A percentile compares a stretch with the other conserved stretches of the same genome.
phyloP scores from a whole-genome alignment of 257 asterid genomes.

The Striga asiatica region DNA sequence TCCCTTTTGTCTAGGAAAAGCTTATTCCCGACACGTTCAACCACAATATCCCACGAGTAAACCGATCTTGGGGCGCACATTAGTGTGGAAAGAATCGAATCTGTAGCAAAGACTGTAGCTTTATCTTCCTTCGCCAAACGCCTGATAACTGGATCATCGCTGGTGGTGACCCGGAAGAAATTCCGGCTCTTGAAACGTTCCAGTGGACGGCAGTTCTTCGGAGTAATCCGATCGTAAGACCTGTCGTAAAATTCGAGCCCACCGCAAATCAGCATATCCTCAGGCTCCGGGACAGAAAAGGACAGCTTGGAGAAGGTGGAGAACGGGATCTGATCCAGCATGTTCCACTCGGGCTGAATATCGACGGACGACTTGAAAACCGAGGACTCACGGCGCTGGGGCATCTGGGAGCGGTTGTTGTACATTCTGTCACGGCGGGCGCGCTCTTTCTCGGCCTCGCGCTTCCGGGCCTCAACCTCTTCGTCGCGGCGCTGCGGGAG shows the following conservation, averaged over 20 bases:
- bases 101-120: conserved; percentile 91
- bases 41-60: conserved; percentile 92
- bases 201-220: conserved; percentile 56
- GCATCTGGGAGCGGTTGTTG: conserved; percentile 58
- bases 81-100: conserved; percentile 62
- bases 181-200: conserved; percentile 85
- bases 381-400: conserved; percentile 69
- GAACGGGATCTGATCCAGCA: conserved; percentile 96
- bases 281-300: conserved; percentile 74
- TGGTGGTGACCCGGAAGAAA: conserved; percentile 90
- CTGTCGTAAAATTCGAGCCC: conserved; percentile 85
- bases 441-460: conserved; percentile 88
- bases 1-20: conserved; percentile 88
- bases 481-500: conserved; percentile 96
- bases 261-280: conserved; percentile 75
- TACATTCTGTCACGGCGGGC: conserved; percentile 68
- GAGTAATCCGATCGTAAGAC: conserved; percentile 71
- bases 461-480: conserved; percentile 76
- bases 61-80: conserved; percentile 96
- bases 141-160: conserved; percentile 91
- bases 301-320: conserved; percentile 84
- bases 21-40: conserved; percentile 91
- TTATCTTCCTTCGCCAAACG: conserved; percentile 94
- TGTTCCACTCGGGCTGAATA: conserved; percentile 98
- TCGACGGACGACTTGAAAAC: conserved; percentile 88